A percentile compares a stretch with the other conserved stretches of the same genome.
These are phyloP conservation scores for Cutaneotrichosporon spelunceum DNA, from an alignment of 1,284 basidiomycete genomes.

Conservation along the genomic window DNA sequence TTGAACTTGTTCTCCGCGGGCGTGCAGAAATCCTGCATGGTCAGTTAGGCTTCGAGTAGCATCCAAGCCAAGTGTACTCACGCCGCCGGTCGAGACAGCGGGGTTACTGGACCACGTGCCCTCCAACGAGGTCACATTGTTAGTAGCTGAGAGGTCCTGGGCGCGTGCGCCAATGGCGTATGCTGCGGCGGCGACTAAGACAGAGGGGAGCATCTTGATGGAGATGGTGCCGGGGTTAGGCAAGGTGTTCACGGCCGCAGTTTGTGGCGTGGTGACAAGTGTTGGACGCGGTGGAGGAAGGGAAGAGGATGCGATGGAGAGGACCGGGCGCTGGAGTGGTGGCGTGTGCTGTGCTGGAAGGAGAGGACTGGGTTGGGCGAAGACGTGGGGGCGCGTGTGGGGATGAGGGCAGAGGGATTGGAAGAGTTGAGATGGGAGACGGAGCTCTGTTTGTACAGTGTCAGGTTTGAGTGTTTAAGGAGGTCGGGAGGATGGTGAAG, in stretches of 20 bases:
- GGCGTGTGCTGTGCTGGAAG: constrained; percentile 32
- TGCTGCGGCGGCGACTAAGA: constrained; percentile 13
- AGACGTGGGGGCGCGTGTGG: neutral
- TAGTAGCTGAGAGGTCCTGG: constrained; percentile 34
- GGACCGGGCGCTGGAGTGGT: constrained; percentile 26
- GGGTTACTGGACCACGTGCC: constrained; percentile 81
- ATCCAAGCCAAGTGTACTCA: constrained; percentile 58
- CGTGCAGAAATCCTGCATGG: constrained; percentile 69
- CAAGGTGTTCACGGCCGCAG: too few relatives aligned
- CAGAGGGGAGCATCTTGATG: constrained; percentile 16
- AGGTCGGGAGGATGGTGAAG: neutral
- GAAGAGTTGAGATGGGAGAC: neutral
- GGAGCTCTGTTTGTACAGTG: constrained; percentile 2
- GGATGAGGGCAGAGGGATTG: neutral
- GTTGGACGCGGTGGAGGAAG: constrained; percentile 14
- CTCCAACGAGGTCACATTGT: constrained; percentile 64
- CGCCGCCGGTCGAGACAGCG: constrained; percentile 74
- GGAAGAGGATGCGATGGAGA: constrained; percentile 30
- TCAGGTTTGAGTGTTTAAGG: neutral
- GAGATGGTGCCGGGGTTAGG: neutral
- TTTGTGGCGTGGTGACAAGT: constrained; percentile 28
- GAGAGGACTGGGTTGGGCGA: constrained; percentile 39
- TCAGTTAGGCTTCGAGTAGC: neutral
- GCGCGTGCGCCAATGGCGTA: constrained; percentile 17
- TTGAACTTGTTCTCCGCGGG: constrained; percentile 74